Base-by-base conservation (phyloP, 1,139 yeast genomes). In the Zygoascus hellenicus region DNA sequence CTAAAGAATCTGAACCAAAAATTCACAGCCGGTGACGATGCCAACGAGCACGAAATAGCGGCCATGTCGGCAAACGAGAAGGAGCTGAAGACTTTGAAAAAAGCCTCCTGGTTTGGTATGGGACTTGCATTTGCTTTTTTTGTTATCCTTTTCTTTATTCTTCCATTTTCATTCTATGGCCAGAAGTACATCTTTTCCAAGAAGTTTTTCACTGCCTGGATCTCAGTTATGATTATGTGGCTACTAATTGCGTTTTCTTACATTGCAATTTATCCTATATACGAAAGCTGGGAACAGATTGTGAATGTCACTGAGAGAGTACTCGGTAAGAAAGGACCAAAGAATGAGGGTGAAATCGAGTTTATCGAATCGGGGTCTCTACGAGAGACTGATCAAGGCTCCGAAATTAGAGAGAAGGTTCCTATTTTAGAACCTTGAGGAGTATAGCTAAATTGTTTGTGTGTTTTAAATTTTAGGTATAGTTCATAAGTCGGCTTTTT, bases 1-100 rank as follows among this genome's bases (percentile, higher is more conserved):
- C 87, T 87, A 80, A 71, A 73, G 26, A 62, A 72, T 17, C 73
- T 85, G 64, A 76, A 75, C 58, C 61, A 54, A n/a, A 81, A 83
- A 52, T 67, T 70, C 45, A 72, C 82, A 54, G 88, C 81, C 48
- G 83, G 81, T 62, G 90, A 83, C 35, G 52, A 45, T 42, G 42
- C 51, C 33, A 50, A 47, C 22, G 54, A 45, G 17, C 17, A 29
- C 11, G 51, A 48, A 30, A 15, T 38, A 10, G 45, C 34, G 9
- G 51, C 49, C 7, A 48, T 48, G 51, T 13, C 16, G 11, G 34
- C 32, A 9, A 31, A 29, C n/a, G 35, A 14, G 2, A 38, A 42
- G 5, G 45, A 42, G 7, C 16, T 22, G 10, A 19, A 38, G 16
- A 38, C 42, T 11, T 17, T 41, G 13, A 26, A 14, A 9, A 41